Percentiles rank a stretch among this genome's conserved stretches.
These are phyloP conservation scores for Leccinum proliferum DNA, from an alignment of 1,284 basidiomycete species.

Conservation along the genomic window DNA sequence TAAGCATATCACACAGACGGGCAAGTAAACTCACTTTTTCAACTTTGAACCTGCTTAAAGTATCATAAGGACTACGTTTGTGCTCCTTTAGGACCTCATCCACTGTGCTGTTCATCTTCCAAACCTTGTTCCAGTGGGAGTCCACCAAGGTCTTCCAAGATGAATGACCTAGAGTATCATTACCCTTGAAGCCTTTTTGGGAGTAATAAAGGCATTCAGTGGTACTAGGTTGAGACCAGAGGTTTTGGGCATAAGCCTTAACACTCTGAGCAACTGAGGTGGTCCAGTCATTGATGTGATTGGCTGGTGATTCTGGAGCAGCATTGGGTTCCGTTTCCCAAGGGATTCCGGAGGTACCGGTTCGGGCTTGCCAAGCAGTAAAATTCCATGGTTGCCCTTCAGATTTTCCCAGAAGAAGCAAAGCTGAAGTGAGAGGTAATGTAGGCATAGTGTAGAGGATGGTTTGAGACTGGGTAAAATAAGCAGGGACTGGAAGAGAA, in stretches of 20 bases:
- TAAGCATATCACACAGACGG: background rate
- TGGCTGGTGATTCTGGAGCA: background rate
- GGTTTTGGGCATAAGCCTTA: background rate
- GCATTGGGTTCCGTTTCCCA: background rate
- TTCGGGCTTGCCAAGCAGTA: background rate
- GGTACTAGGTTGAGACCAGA: background rate
- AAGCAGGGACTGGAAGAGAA: too few species aligned
- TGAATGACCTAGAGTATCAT: background rate
- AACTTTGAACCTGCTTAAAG: background rate
- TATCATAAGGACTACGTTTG: background rate
- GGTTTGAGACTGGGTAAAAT: too few species aligned
- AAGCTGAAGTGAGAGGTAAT: background rate
- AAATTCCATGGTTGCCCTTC: background rate
- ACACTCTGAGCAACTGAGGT: background rate
- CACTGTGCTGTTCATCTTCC: background rate
- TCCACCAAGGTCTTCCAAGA: background rate
- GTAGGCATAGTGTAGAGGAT: background rate
- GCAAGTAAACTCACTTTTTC: background rate
- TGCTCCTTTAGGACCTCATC: background rate
- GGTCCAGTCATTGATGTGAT: background rate
- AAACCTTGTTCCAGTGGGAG: background rate
- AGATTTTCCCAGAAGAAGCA: background rate
- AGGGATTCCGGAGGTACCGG: background rate
- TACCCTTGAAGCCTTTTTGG: background rate
- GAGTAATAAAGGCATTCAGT: background rate